phyloP scores from a whole-genome alignment of 2,329 filamentous ascomycete species.

The Ascochyta viciae-villosae region DNA sequence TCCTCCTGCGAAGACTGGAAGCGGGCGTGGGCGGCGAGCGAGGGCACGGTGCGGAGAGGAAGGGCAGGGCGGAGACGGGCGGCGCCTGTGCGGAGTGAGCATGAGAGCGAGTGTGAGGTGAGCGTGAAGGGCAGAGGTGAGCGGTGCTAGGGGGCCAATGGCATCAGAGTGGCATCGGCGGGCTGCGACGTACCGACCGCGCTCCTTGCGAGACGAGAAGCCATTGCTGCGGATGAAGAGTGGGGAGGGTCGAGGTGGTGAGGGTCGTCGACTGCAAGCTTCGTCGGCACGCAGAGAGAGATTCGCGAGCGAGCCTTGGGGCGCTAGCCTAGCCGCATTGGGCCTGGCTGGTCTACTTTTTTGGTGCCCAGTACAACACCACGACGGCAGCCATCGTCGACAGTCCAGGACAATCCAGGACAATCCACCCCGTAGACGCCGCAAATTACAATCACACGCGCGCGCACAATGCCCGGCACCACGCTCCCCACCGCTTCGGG shows the following conservation, averaged over 20 bases:
- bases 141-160: slow-evolving; percentile 49
- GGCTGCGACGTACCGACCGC: slow-evolving; percentile 78
- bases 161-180: slow-evolving; percentile 36
- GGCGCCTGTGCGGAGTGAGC: slow-evolving; percentile 68
- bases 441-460: neutral
- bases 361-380: neutral
- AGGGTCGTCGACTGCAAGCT: slow-evolving; percentile 14
- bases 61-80: slow-evolving; percentile 82
- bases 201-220: slow-evolving; percentile 95
- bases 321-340: slow-evolving; percentile 31
- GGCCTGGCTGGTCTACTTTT: slow-evolving; percentile 5
- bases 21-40: slow-evolving; percentile 74
- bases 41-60: slow-evolving; percentile 76
- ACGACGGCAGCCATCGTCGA: too few species aligned
- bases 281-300: slow-evolving; percentile 34
- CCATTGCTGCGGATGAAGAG: slow-evolving; percentile 74
- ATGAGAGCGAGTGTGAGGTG: slow-evolving; percentile 25
- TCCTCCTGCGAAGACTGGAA: slow-evolving; percentile 81
- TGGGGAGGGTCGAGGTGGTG: slow-evolving; percentile 43
- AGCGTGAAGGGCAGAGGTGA: too few species aligned
- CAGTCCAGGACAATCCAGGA: neutral
- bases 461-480: slow-evolving; percentile 45
- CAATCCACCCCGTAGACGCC: neutral
- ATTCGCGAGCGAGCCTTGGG: slow-evolving; percentile 25
- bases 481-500: slow-evolving; percentile 36